These are phyloP conservation scores for Calonectria montana DNA, from an alignment of 2,329 filamentous ascomycete species.

Conservation along the genomic window DNA sequence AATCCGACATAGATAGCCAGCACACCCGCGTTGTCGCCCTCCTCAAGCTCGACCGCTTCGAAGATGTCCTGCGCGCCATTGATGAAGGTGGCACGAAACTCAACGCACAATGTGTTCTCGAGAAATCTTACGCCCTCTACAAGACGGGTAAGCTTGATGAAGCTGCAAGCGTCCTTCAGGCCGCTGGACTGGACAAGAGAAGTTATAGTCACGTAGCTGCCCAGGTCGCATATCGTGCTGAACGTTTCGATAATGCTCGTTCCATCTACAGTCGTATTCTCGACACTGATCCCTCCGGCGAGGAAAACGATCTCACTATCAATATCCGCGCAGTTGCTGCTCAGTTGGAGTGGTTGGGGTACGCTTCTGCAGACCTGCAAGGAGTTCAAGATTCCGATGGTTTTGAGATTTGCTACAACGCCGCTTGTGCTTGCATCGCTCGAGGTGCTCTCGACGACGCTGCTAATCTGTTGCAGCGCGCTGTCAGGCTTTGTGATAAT, in stretches of 20 bases:
- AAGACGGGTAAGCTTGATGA: slow-evolving; percentile 78
- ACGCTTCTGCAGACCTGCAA: slow-evolving; percentile 53
- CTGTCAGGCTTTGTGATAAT: slow-evolving; percentile 77
- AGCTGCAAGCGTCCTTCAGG: slow-evolving; percentile 62
- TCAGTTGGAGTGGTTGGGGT: slow-evolving; percentile 77
- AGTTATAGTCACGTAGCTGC: slow-evolving; percentile 66
- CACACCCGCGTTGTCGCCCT: slow-evolving; percentile 80
- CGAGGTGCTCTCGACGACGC: slow-evolving; percentile 74
- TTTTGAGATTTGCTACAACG: slow-evolving; percentile 87
- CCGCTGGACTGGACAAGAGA: slow-evolving; percentile 46
- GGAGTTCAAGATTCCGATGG: slow-evolving; percentile 73
- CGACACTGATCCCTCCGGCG: slow-evolving; percentile 61
- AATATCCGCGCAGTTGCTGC: slow-evolving; percentile 79
- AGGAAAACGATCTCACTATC: slow-evolving; percentile 81
- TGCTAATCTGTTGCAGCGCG: slow-evolving; percentile 74
- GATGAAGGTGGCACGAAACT: slow-evolving; percentile 71
- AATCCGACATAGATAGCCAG: slow-evolving; percentile 68
- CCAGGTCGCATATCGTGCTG: slow-evolving; percentile 79
- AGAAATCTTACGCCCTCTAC: slow-evolving; percentile 86
- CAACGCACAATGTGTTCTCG: slow-evolving; percentile 70
- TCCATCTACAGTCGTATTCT: slow-evolving; percentile 72
- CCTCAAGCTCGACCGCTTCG: slow-evolving; percentile 84
- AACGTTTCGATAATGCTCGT: slow-evolving; percentile 76
- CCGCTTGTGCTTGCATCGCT: slow-evolving; percentile 79
- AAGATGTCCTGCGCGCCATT: slow-evolving; percentile 78